Percentiles rank a stretch among this genome's conserved stretches.
These are phyloP conservation scores for Coprinopsis strossmayeri DNA, from an alignment of 768 basidiomycete species.

Conservation along the genomic window DNA sequence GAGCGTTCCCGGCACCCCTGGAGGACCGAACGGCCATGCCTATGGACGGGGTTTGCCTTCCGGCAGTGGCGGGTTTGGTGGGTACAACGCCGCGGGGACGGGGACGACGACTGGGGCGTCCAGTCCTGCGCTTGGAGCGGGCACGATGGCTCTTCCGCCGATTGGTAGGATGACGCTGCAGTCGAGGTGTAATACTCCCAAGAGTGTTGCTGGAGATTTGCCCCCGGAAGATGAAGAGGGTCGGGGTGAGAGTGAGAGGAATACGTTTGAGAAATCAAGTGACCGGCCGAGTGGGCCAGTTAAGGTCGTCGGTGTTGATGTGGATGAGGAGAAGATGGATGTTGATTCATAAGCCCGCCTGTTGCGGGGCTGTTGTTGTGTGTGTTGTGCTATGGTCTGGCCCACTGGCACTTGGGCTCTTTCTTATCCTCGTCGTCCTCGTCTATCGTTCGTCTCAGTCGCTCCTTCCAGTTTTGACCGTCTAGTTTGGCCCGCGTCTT, in stretches of 20 bases:
- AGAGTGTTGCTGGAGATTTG: conserved; percentile 16
- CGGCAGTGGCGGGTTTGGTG: neutral
- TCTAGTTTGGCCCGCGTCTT: no score
- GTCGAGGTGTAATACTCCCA: conserved; percentile 20
- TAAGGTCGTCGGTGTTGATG: conserved; percentile 4
- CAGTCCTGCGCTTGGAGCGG: conserved; percentile 15
- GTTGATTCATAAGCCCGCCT: conserved; percentile 10
- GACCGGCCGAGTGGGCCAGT: no score
- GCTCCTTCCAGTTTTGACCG: no score
- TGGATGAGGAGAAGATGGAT: conserved; percentile 13
- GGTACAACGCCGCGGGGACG: conserved; percentile 6
- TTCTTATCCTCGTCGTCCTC: no score
- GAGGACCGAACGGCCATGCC: no score
- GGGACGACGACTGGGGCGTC: conserved; percentile 12
- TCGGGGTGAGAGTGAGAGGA: conserved; percentile 4
- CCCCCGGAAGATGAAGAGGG: conserved; percentile 16
- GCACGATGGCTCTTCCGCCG: conserved; percentile 12
- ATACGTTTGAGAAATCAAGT: no score
- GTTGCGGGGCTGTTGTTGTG: neutral
- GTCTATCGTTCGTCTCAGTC: no score
- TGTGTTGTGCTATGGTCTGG: neutral
- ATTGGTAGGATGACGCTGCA: conserved; percentile 25
- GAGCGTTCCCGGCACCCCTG: no score
- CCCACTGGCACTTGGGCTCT: no score
- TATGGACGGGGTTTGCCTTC: conserved; percentile 20